phyloP scores from a whole-genome alignment of 352 stramenopile genomes.

The Pythium plurisporium region DNA sequence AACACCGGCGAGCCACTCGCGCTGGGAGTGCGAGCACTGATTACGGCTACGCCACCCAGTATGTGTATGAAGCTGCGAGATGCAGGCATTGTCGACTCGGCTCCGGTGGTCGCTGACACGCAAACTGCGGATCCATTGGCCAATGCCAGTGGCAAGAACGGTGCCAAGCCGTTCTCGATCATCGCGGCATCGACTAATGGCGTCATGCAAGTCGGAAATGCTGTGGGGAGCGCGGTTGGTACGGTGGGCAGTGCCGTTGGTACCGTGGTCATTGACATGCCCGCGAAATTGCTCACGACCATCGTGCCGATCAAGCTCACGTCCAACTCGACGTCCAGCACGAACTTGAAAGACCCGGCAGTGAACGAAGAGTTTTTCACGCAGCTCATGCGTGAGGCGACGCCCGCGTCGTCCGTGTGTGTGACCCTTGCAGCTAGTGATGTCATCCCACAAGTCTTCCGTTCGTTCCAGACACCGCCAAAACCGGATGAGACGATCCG shows the following conservation, averaged over 20 bases:
- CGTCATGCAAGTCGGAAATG: conserved; percentile 39
- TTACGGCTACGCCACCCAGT: conserved; percentile 60
- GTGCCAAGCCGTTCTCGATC: conserved; percentile 39
- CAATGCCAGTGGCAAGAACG: conserved; percentile 2
- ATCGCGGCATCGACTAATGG: conserved; percentile 62
- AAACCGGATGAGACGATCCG: conserved; percentile 39
- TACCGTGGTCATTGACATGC: conserved; percentile 60
- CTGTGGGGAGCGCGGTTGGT: background rate
- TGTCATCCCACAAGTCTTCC: conserved; percentile 69
- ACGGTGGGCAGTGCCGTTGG: conserved; percentile 37
- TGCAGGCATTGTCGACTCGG: conserved; percentile 14
- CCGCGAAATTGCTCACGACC: conserved; percentile 51
- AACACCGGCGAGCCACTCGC: conserved; percentile 31
- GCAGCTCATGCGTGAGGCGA: conserved; percentile 44
- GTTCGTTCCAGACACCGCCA: conserved; percentile 49
- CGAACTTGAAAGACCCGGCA: conserved; percentile 21
- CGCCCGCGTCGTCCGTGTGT: conserved; percentile 41
- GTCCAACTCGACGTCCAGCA: background rate
- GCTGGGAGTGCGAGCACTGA: conserved; percentile 38
- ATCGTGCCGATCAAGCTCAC: conserved; percentile 29
- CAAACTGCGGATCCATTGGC: background rate
- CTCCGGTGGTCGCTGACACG: background rate
- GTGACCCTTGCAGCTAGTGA: conserved; percentile 55
- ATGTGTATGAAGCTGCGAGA: conserved; percentile 54
- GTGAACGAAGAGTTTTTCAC: conserved; percentile 47